phyloP scores from a whole-genome alignment of 768 basidiomycete species.

The Favolaschia claudopus region DNA sequence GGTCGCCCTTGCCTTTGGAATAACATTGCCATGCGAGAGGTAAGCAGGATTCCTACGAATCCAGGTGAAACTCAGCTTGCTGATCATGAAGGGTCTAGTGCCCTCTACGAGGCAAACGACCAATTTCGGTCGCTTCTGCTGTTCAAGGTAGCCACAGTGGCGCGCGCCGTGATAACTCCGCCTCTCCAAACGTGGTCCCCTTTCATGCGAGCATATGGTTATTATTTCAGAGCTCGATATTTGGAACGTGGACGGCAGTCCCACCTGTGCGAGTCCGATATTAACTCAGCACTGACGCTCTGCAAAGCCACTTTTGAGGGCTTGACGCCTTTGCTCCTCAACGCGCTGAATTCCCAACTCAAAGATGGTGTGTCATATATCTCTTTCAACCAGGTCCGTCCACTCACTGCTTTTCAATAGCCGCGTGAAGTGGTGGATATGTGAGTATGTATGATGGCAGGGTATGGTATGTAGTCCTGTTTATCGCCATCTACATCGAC shows the following conservation, averaged over 20 bases:
- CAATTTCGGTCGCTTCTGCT: slow-evolving; percentile 8
- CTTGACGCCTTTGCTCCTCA: neutral
- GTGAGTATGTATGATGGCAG: too few relatives aligned
- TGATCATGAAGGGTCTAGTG: neutral
- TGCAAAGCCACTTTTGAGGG: neutral
- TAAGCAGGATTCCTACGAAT: neutral
- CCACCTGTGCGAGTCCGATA: neutral
- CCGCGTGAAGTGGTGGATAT: too few relatives aligned
- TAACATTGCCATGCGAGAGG: slow-evolving; percentile 4
- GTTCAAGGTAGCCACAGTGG: neutral
- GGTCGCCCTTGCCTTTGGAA: slow-evolving; percentile 9
- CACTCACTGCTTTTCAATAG: too few relatives aligned
- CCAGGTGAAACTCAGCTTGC: neutral
- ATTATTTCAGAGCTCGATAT: neutral
- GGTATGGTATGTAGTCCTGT: too few relatives aligned
- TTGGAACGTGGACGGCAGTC: neutral
- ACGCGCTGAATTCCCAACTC: neutral
- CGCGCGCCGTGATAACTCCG: slow-evolving; percentile 1
- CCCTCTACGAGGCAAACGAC: neutral
- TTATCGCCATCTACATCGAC: too few relatives aligned
- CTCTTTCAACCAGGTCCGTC: neutral
- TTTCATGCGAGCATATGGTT: slow-evolving; percentile 9
- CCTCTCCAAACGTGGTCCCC: neutral
- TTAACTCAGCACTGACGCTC: neutral
- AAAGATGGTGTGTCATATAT: neutral